phyloP scores from a whole-genome alignment of 1,284 basidiomycete species.

The Afroboletus lepidellus region DNA sequence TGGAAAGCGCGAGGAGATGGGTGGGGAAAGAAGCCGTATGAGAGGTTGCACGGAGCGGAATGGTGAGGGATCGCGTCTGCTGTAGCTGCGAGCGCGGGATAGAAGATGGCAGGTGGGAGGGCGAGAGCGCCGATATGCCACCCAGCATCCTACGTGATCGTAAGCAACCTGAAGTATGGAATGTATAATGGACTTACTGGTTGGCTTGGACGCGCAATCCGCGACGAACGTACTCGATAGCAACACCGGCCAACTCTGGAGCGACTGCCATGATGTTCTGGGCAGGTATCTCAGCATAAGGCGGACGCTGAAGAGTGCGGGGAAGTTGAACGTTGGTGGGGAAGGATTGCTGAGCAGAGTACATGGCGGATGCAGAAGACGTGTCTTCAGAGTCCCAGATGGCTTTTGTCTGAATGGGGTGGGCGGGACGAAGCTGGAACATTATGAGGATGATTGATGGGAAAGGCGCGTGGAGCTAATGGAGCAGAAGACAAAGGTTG shows the following conservation, averaged over 20 bases:
- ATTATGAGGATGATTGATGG: conserved; percentile 21
- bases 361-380: conserved; percentile 25
- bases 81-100: conserved; percentile 49
- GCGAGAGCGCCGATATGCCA: conserved; percentile 47
- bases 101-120: conserved; percentile 49
- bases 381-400: conserved; percentile 35
- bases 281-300: conserved; percentile 50
- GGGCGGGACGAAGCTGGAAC: conserved; percentile 36
- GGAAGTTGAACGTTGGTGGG: conserved; percentile 51
- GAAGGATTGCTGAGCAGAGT: conserved; percentile 31
- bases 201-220: conserved; percentile 49
- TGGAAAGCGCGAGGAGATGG: conserved; percentile 56
- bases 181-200: conserved; percentile 40
- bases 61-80: conserved; percentile 40
- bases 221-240: conserved; percentile 58
- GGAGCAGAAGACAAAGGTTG: conserved; percentile 21
- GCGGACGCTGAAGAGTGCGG: conserved; percentile 53
- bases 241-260: conserved; percentile 56
- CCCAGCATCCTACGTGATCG: conserved; percentile 45
- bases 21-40: conserved; percentile 47
- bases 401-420: conserved; percentile 37
- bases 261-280: conserved; percentile 51
- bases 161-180: conserved; percentile 6
- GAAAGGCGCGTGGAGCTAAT: conserved; percentile 14
- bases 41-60: conserved; percentile 40